phyloP scores from a whole-genome alignment of 1,284 basidiomycete genomes.

The Hypsizygus ulmarius region DNA sequence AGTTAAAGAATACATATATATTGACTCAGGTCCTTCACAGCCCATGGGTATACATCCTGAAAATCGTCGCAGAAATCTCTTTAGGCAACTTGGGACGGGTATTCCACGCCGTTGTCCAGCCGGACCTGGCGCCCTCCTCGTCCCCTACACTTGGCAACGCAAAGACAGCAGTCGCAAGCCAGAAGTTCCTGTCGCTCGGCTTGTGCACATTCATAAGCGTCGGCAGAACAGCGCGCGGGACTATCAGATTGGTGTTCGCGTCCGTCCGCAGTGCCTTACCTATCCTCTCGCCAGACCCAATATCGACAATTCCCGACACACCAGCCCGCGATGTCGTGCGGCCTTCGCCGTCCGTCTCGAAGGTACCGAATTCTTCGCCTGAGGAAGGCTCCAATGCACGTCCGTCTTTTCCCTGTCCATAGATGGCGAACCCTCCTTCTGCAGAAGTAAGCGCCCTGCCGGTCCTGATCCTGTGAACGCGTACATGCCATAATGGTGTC shows the following conservation, averaged over 20 bases:
- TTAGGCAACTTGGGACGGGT: conserved; percentile 48
- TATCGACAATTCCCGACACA: conserved; percentile 59
- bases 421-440: conserved; percentile 72
- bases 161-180: conserved; percentile 72
- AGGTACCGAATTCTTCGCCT: conserved; percentile 46
- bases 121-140: conserved; percentile 36
- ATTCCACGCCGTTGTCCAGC: conserved; percentile 56
- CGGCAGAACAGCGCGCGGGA: conserved; percentile 65
- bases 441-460: conserved; percentile 52
- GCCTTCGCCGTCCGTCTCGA: conserved; percentile 41
- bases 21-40: conserved; percentile 1
- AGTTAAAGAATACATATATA: not conserved
- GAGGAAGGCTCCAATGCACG: conserved; percentile 51
- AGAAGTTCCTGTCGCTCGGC: conserved; percentile 40
- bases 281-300: conserved; percentile 31
- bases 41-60: conserved; percentile 10
- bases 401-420: conserved; percentile 64
- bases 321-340: conserved; percentile 61
- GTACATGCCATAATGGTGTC: conserved; percentile 66
- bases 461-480: conserved; percentile 62
- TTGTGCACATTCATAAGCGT: conserved; percentile 54
- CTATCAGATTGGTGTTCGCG: conserved; percentile 72
- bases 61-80: conserved; percentile 31
- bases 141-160: conserved; percentile 49
- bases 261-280: conserved; percentile 60